Evolutionary conservation across 805 yeast species (phyloP).

Genomic region (Spathaspora sp.): DNA sequence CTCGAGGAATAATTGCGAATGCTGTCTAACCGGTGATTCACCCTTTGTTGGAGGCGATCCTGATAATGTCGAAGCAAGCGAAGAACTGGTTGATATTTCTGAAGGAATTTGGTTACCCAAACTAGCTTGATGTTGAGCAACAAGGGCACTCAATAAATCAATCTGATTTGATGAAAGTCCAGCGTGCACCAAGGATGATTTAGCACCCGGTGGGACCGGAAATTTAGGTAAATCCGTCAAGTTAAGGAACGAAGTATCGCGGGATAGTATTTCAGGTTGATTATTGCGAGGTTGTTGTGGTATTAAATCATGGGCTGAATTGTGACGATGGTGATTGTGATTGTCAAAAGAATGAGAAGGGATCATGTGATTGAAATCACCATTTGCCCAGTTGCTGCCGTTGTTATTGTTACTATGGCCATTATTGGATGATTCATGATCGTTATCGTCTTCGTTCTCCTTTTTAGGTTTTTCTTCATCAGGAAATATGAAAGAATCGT

Average conservation of each 20-base stretch:
- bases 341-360: neutral
- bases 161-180: conserved; percentile 70
- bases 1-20: conserved; percentile 6
- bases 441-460: conserved; percentile 10
- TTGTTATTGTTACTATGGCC: neutral
- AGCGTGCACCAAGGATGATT: conserved; percentile 55
- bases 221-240: conserved; percentile 48
- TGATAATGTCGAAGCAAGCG: neutral
- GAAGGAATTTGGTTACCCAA: conserved; percentile 8
- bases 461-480: conserved; percentile 66
- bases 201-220: conserved; percentile 72
- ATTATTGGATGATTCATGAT: conserved; percentile 2
- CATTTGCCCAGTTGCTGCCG: neutral
- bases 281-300: neutral
- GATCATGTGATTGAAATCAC: neutral
- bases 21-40: conserved; percentile 12
- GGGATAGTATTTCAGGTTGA: conserved; percentile 6
- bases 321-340: neutral
- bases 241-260: conserved; percentile 4
- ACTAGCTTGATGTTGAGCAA: conserved; percentile 60
- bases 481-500: conserved; percentile 74
- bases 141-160: conserved; percentile 66
- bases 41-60: neutral
- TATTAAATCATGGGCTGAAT: neutral
- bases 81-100: neutral